Conservation (phyloP, 257 asterid species). For the Scutellaria barbata region DNA sequence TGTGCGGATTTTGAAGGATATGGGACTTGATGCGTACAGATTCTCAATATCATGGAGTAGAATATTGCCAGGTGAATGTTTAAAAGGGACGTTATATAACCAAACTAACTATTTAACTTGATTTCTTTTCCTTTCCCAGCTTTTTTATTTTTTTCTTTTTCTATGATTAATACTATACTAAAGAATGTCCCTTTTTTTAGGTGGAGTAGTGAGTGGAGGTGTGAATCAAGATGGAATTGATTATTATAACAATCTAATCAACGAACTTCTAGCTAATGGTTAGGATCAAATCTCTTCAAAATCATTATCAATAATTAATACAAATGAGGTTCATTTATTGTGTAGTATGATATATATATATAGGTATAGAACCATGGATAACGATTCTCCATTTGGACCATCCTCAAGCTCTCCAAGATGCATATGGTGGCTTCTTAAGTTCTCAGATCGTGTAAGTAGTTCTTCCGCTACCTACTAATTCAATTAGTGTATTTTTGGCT, state of each 20-base stretch:
- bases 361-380: conserved; percentile 51
- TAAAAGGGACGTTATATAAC: too few relatives aligned
- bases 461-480: background rate
- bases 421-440: conserved; percentile 54
- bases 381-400: conserved; percentile 51
- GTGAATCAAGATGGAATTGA: conserved; percentile 42
- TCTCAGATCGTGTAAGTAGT: conserved; percentile 45
- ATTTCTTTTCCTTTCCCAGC: too few relatives aligned
- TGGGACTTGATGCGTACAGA: conserved; percentile 49
- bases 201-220: conserved; percentile 9
- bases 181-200: too few relatives aligned
- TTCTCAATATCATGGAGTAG: conserved; percentile 51
- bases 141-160: too few relatives aligned
- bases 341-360: background rate
- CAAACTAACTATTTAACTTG: too few relatives aligned
- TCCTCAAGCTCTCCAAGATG: conserved; percentile 50
- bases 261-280: conserved; percentile 45
- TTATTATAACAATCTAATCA: conserved; percentile 41
- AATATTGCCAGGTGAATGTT: conserved; percentile 43
- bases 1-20: conserved; percentile 38
- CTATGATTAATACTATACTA: too few relatives aligned
- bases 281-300: background rate
- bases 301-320: too few relatives aligned
- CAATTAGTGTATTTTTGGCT: background rate
- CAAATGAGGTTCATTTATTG: too few relatives aligned